Percentiles rank a stretch among this genome's conserved stretches.
These are phyloP conservation scores for Iris pallida DNA, from an alignment of 116 monocot genomes.

Conservation along the genomic window DNA sequence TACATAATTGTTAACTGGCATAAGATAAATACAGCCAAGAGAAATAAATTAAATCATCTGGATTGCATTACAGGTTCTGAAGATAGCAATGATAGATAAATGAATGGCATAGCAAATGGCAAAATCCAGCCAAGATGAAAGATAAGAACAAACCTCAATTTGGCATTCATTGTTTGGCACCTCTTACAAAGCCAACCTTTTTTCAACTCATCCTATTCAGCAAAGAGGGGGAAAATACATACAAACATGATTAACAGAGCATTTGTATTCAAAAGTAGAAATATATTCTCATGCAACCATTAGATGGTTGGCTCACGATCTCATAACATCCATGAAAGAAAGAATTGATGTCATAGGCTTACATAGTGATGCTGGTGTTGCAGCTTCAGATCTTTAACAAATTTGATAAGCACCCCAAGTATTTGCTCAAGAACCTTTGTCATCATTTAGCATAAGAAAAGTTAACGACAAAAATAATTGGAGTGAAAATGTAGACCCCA, in stretches of 20 bases:
- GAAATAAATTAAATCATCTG: too few relatives aligned
- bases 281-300: not conserved
- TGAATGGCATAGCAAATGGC: not conserved
- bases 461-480: not conserved
- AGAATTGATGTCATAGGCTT: slow-evolving; percentile 26
- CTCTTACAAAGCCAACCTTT: slow-evolving; percentile 95
- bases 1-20: too few relatives aligned
- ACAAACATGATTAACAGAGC: not conserved
- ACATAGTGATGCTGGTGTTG: slow-evolving; percentile 94
- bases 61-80: too few relatives aligned
- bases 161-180: slow-evolving; percentile 97
- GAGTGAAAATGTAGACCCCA: not conserved
- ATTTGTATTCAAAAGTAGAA: slow-evolving; percentile 1
- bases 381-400: slow-evolving; percentile 92
- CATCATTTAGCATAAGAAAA: not conserved
- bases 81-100: too few relatives aligned
- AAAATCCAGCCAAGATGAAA: not conserved
- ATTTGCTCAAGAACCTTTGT: slow-evolving; percentile 91
- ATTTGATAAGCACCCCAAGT: slow-evolving; percentile 74
- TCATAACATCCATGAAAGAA: not conserved
- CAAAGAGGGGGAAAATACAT: slow-evolving; percentile 8
- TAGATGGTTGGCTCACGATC: not conserved
- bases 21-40: too few relatives aligned
- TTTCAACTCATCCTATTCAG: slow-evolving; percentile 77
- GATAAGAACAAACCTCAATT: slow-evolving; percentile 66